These are phyloP conservation scores for Phytophthora sansomeana DNA, from an alignment of 352 stramenopile genomes.

Conservation along the genomic window DNA sequence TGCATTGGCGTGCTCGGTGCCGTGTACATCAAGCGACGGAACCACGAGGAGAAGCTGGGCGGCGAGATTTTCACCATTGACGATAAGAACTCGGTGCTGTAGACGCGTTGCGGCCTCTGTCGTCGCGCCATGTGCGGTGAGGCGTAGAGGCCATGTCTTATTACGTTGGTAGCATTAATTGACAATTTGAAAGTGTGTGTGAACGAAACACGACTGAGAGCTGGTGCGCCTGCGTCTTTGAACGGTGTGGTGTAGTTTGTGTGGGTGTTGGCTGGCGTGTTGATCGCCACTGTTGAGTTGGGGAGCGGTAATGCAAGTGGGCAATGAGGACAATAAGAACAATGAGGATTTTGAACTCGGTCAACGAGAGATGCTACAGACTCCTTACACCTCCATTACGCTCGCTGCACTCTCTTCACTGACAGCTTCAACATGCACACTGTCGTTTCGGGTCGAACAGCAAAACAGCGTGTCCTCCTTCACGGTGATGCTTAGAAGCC, in stretches of 20 bases:
- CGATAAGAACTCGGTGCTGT: slow-evolving; percentile 82
- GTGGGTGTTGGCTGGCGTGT: background rate
- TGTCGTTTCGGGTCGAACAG: background rate
- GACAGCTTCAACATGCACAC: background rate
- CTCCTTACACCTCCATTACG: no score
- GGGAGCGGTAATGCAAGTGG: no score
- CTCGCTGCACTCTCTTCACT: no score
- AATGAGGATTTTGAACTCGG: no score
- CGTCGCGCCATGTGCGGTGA: no score
- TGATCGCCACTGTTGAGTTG: no score
- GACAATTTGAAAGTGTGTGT: slow-evolving; percentile 48
- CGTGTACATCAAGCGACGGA: slow-evolving; percentile 69
- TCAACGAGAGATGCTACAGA: no score
- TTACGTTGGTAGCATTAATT: slow-evolving; percentile 50
- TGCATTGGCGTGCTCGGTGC: slow-evolving; percentile 58
- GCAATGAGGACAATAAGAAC: no score
- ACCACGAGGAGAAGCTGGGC: slow-evolving; percentile 51
- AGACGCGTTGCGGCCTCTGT: slow-evolving; percentile 33
- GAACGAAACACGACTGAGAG: slow-evolving; percentile 38
- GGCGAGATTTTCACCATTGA: slow-evolving; percentile 81
- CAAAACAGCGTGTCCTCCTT: background rate
- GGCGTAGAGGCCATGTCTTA: slow-evolving; percentile 38
- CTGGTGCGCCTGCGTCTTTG: background rate
- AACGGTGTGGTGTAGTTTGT: slow-evolving; percentile 10
- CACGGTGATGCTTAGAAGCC: no score